A percentile compares a stretch with the other conserved stretches of the same genome.
Conservation (phyloP, 2,329 filamentous ascomycete species). For the Cercospora berteroae region DNA sequence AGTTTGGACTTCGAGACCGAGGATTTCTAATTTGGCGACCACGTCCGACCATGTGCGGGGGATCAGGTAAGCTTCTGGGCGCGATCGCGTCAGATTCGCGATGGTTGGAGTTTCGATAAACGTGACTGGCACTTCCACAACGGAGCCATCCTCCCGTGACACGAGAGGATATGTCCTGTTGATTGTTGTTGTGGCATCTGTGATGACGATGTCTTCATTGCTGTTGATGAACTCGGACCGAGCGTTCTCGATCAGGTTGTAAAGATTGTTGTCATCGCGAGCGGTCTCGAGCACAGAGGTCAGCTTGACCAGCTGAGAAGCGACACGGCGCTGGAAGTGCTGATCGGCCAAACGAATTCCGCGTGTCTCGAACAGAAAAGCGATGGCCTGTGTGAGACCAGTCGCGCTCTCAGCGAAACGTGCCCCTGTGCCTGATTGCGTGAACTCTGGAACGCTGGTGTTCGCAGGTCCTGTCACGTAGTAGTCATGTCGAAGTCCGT, state of each 20-base stretch:
- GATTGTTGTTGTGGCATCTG: slow-evolving; percentile 33
- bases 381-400: slow-evolving; percentile 39
- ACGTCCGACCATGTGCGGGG: slow-evolving; percentile 40
- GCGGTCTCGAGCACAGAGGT: slow-evolving; percentile 40
- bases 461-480: slow-evolving; percentile 35
- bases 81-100: slow-evolving; percentile 38
- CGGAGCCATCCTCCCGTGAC: slow-evolving; percentile 34
- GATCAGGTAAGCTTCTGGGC: slow-evolving; percentile 40
- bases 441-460: slow-evolving; percentile 14
- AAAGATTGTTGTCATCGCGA: slow-evolving; percentile 33
- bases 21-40: slow-evolving; percentile 35
- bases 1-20: slow-evolving; percentile 38
- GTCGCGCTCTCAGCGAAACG: slow-evolving; percentile 34
- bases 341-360: slow-evolving; percentile 40
- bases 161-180: slow-evolving; percentile 35
- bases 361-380: slow-evolving; percentile 39
- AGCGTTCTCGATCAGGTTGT: slow-evolving; percentile 35
- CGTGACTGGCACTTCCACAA: slow-evolving; percentile 38
- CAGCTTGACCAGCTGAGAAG: slow-evolving; percentile 37
- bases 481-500: slow-evolving; percentile 37
- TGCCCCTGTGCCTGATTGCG: slow-evolving; percentile 19
- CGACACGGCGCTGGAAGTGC: slow-evolving; percentile 36
- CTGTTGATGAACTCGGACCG: slow-evolving; percentile 32
- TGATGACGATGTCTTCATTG: slow-evolving; percentile 37
- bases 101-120: slow-evolving; percentile 38